Percentiles rank a stretch among this genome's conserved stretches.
These are phyloP conservation scores for Dipteronia sinensis DNA, from an alignment of 345 rosid species.

Conservation along the genomic window DNA sequence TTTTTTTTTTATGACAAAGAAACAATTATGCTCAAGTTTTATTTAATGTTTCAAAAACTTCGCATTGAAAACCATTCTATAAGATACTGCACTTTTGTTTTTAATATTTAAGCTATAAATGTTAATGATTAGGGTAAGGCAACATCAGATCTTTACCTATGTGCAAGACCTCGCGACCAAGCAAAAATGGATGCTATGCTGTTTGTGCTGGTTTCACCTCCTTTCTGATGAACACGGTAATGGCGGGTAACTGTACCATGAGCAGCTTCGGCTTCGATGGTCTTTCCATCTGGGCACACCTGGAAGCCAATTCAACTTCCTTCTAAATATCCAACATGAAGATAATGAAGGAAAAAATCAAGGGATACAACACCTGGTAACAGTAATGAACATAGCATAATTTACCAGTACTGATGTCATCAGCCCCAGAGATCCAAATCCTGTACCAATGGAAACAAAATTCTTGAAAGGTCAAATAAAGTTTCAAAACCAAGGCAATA, in stretches of 20 bases:
- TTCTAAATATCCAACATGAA: background rate
- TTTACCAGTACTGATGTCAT: constrained; percentile 95
- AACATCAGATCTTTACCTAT: constrained; percentile 43
- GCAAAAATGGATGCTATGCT: constrained; percentile 91
- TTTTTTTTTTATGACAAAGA: background rate
- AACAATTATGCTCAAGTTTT: background rate
- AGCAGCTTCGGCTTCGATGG: constrained; percentile 88
- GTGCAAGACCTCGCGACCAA: constrained; percentile 86
- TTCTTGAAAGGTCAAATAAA: constrained; percentile 6
- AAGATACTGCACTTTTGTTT: background rate
- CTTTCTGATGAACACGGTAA: constrained; percentile 82
- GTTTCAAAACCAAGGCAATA: background rate
- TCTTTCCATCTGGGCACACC: constrained; percentile 96
- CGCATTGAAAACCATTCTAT: background rate
- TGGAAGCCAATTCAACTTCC: constrained; percentile 29
- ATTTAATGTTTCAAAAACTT: constrained; percentile 5
- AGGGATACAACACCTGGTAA: constrained; percentile 11
- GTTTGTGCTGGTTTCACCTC: constrained; percentile 89
- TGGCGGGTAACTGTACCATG: constrained; percentile 91
- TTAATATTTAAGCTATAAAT: background rate
- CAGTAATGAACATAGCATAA: constrained; percentile 7
- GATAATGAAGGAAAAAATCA: background rate
- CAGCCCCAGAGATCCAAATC: constrained; percentile 96
- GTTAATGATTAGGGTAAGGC: background rate
- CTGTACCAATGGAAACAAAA: constrained; percentile 37